These are phyloP conservation scores for Millerozyma acaciae DNA, from an alignment of 805 yeast species.

Conservation along the genomic window DNA sequence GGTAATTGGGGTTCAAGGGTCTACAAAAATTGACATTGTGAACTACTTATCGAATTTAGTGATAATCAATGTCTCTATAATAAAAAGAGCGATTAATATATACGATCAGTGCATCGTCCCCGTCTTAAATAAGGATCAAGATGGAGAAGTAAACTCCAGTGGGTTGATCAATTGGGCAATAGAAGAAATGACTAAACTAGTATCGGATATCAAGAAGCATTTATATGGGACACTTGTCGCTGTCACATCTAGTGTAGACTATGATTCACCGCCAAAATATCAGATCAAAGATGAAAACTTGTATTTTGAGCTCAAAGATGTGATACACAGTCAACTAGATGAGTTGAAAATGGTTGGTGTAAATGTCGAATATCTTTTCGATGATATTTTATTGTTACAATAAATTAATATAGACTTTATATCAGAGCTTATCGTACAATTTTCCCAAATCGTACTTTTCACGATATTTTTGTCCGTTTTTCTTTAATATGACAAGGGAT, in stretches of 20 bases:
- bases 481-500: constrained; percentile 46
- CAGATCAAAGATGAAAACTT: constrained; percentile 32
- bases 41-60: constrained; percentile 38
- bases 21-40: constrained; percentile 40
- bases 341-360: constrained; percentile 64
- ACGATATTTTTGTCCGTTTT: constrained; percentile 58
- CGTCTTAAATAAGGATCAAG: constrained; percentile 25
- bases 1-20: constrained; percentile 38
- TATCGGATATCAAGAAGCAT: constrained; percentile 59
- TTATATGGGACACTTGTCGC: constrained; percentile 57
- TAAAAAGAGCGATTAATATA: constrained; percentile 53
- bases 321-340: constrained; percentile 54
- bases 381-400: constrained; percentile 26
- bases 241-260: constrained; percentile 31
- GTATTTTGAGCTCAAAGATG: constrained; percentile 52
- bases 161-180: constrained; percentile 75
- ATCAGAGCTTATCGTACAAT: constrained; percentile 49
- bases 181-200: constrained; percentile 57
- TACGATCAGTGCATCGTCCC: constrained; percentile 50
- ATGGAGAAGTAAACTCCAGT: constrained; percentile 43
- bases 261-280: constrained; percentile 23
- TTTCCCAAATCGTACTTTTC: constrained; percentile 56
- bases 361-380: constrained; percentile 69
- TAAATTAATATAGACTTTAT: background rate
- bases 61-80: constrained; percentile 35